Evolutionary conservation across 202 grass and related monocot species (phyloP).

Genomic region (Bolboschoenoplectus hybrid): DNA sequence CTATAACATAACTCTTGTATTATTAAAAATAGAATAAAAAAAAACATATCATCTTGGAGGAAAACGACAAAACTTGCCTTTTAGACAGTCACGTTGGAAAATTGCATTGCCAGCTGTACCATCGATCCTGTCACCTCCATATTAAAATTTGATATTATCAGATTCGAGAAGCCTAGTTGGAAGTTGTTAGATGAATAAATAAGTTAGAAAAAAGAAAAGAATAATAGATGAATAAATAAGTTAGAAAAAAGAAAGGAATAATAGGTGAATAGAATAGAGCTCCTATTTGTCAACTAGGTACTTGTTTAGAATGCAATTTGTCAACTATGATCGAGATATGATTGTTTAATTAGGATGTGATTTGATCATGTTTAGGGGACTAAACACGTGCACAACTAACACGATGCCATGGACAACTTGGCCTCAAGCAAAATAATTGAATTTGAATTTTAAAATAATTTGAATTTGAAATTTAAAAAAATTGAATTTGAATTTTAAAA

Average conservation of each 20-base stretch:
- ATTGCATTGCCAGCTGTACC: slow-evolving; percentile 15
- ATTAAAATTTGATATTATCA: slow-evolving; percentile 19
- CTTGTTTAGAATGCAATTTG: neutral
- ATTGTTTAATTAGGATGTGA: neutral
- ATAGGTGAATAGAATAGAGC: neutral
- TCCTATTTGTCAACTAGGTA: neutral
- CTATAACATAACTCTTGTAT: too few species aligned
- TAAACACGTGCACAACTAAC: neutral
- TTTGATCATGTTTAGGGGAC: slow-evolving; percentile 1
- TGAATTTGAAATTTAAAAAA: neutral
- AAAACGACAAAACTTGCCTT: slow-evolving; percentile 33
- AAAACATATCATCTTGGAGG: neutral
- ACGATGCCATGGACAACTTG: neutral
- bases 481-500: neutral
- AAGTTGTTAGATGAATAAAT: too few species aligned
- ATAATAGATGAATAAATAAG: neutral
- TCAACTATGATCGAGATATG: neutral
- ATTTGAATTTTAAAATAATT: neutral
- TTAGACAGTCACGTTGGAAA: slow-evolving; percentile 4
- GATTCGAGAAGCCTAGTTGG: neutral
- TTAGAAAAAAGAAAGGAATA: neutral
- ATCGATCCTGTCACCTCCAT: neutral
- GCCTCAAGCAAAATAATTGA: neutral
- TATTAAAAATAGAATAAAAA: neutral
- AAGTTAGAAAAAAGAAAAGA: neutral